Conservation (phyloP, 345 rosid genomes). For the Kernera saxatilis region DNA sequence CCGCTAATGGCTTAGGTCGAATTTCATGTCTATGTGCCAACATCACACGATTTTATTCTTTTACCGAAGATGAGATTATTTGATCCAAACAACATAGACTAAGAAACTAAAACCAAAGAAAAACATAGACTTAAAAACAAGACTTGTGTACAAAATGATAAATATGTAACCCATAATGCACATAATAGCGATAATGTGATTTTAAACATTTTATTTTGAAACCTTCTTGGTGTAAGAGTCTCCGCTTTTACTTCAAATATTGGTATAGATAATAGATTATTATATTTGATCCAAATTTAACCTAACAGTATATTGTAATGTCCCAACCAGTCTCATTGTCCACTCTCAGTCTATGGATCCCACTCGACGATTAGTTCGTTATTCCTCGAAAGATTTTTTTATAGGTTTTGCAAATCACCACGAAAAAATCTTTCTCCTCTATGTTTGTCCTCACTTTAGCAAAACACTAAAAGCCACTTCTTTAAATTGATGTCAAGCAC, state of each 20-base stretch:
- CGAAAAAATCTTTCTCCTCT: neutral
- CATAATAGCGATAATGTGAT: neutral
- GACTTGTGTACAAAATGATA: neutral
- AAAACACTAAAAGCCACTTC: neutral
- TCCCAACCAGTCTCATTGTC: neutral
- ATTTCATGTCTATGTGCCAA: neutral
- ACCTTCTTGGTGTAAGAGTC: neutral
- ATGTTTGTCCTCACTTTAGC: neutral
- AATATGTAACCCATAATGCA: neutral
- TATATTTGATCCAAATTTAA: neutral
- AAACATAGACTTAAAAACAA: neutral
- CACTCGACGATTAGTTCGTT: neutral
- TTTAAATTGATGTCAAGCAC: too few relatives aligned
- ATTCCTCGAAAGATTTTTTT: neutral
- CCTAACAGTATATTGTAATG: neutral
- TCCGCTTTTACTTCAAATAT: neutral
- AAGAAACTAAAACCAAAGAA: too few relatives aligned
- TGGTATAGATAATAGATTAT: neutral
- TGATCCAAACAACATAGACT: neutral
- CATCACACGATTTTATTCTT: neutral
- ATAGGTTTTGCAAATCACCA: neutral
- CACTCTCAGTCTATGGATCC: too few relatives aligned
- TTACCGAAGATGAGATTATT: neutral
- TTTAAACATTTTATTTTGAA: too few relatives aligned
- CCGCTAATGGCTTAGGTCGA: neutral